Evolutionary conservation across 331 rosid species (phyloP).

Genomic region (Rosa hybrid): DNA sequence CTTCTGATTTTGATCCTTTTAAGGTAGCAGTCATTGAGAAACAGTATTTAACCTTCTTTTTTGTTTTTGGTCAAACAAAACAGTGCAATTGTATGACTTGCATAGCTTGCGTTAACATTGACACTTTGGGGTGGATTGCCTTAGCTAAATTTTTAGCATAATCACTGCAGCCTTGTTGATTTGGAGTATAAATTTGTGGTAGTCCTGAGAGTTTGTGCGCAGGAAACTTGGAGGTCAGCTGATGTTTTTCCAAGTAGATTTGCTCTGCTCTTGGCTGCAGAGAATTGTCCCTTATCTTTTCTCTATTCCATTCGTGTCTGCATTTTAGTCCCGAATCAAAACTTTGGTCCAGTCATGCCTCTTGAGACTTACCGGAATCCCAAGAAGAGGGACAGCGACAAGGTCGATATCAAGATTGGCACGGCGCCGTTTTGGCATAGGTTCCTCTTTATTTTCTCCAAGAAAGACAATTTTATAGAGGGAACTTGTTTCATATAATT

Average conservation of each 20-base stretch:
- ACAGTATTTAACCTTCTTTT: background rate
- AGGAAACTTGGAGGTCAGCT: background rate
- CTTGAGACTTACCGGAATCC: no score
- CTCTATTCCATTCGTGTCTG: background rate
- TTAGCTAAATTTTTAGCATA: background rate
- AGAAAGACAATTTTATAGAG: no score
- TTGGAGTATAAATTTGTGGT: background rate
- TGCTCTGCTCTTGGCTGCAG: background rate
- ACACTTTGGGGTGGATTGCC: background rate
- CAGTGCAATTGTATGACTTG: background rate
- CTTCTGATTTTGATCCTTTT: background rate
- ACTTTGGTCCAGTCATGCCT: no score
- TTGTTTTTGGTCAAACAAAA: background rate
- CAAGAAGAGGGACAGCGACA: no score
- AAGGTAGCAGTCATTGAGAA: background rate
- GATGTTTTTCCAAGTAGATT: background rate
- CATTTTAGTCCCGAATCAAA: background rate
- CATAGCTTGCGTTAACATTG: background rate
- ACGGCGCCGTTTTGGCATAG: no score
- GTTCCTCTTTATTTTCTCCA: no score
- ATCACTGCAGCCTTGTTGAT: background rate
- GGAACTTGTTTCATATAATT: no score
- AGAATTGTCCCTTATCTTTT: background rate
- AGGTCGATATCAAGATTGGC: no score
- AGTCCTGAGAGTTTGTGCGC: background rate